phyloP scores from a whole-genome alignment of 148 eudicot species.

The Vaccinium corymbosum region DNA sequence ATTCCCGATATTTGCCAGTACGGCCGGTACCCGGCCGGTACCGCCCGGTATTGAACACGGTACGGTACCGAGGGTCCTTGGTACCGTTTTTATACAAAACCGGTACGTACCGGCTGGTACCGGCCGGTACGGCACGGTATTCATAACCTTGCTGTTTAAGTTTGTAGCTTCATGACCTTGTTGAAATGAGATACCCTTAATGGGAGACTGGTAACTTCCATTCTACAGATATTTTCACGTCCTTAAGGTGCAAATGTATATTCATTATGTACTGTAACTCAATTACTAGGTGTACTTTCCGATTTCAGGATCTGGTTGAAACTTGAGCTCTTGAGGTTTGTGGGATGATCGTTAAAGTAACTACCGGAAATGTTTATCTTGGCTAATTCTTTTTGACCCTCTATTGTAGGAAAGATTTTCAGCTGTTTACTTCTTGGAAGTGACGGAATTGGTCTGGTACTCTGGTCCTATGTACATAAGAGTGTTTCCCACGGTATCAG shows the following conservation, averaged over 20 bases:
- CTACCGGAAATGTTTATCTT: not conserved
- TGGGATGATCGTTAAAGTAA: not conserved
- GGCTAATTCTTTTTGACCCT: not conserved
- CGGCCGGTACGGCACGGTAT: no score
- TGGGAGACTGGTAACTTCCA: not conserved
- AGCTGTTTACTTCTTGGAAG: not conserved
- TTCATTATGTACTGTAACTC: not conserved
- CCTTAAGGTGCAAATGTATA: not conserved
- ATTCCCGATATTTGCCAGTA: no score
- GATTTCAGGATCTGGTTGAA: not conserved
- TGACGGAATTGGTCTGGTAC: not conserved
- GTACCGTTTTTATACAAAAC: no score
- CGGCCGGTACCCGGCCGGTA: no score
- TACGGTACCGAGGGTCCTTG: no score
- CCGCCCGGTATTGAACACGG: no score
- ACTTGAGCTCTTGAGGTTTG: not conserved
- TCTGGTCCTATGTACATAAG: not conserved
- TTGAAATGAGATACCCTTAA: not conserved
- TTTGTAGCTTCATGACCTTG: not conserved
- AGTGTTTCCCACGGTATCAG: not conserved
- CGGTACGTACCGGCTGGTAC: no score
- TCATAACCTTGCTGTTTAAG: not conserved
- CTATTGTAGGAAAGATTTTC: not conserved
- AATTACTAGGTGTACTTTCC: not conserved
- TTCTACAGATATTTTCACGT: not conserved